These are phyloP conservation scores for Bryoerythrophyllum caledonicum DNA, from an alignment of 225 moss, liverwort and hornwort genomes.

Conservation along the genomic window DNA sequence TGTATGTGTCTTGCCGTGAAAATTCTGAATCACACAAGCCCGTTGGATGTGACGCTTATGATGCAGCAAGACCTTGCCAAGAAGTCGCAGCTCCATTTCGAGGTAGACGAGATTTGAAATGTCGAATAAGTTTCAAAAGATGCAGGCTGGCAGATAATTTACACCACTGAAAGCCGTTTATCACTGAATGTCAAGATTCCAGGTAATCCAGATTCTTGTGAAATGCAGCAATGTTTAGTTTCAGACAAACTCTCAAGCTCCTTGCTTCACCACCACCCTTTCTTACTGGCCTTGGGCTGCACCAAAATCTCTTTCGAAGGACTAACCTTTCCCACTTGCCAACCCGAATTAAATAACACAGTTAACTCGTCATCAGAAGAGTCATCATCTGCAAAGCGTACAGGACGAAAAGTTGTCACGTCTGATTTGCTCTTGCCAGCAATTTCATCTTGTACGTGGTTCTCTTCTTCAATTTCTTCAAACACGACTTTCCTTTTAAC, in stretches of 20 bases:
- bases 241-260: not conserved
- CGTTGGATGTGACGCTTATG: not conserved
- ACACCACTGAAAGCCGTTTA: constrained; percentile 9
- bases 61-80: not conserved
- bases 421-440: constrained; percentile 34
- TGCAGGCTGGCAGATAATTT: constrained; percentile 11
- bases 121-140: not conserved
- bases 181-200: constrained; percentile 17
- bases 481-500: constrained; percentile 25
- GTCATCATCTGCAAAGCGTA: constrained; percentile 31
- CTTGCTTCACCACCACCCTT: constrained; percentile 44
- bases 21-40: not conserved
- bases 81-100: constrained; percentile 11
- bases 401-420: constrained; percentile 15
- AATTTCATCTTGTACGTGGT: constrained; percentile 6
- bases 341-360: constrained; percentile 42
- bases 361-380: constrained; percentile 58
- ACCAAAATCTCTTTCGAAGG: not conserved
- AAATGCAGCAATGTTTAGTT: not conserved
- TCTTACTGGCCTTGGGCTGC: constrained; percentile 30
- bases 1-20: not conserved
- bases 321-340: constrained; percentile 43
- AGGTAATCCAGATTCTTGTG: constrained; percentile 7
- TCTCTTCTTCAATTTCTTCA: constrained; percentile 29
- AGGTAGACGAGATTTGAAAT: not conserved